Percentiles rank a stretch among this genome's conserved stretches.
These are phyloP conservation scores for Barnettozyma salicaria DNA, from an alignment of 805 yeast species.

Conservation along the genomic window DNA sequence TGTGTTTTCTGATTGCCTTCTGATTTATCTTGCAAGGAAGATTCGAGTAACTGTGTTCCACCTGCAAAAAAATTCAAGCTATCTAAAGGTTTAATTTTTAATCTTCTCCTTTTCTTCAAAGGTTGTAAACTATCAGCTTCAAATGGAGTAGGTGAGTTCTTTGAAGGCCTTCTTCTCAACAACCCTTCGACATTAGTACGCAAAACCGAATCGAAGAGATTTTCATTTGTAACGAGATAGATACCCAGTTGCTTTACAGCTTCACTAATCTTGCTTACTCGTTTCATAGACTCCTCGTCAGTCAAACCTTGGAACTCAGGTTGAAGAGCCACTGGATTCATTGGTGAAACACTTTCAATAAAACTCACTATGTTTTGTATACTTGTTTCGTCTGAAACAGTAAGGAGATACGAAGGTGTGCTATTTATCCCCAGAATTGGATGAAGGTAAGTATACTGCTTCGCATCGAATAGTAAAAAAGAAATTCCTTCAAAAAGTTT, in stretches of 20 bases:
- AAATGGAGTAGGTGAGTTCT: constrained; percentile 1
- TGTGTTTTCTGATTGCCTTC: background rate
- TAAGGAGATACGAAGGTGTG: background rate
- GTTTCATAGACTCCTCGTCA: constrained; percentile 1
- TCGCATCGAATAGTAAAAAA: constrained; percentile 24
- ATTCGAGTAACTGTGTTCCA: constrained; percentile 26
- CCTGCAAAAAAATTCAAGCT: constrained; percentile 36
- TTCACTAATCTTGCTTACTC: constrained; percentile 11
- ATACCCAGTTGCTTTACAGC: constrained; percentile 18
- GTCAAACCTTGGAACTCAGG: constrained; percentile 9
- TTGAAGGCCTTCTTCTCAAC: constrained; percentile 12
- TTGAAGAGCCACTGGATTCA: constrained; percentile 13
- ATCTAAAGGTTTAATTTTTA: constrained; percentile 29
- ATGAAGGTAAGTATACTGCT: constrained; percentile 20
- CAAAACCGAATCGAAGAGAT: constrained; percentile 25
- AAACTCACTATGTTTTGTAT: background rate
- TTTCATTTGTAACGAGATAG: constrained; percentile 23
- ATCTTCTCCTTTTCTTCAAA: constrained; percentile 12
- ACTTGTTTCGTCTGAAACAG: background rate
- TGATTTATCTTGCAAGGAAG: constrained; percentile 1
- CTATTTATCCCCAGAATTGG: constrained; percentile 18
- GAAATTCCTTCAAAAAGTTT: constrained; percentile 20
- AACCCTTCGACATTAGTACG: constrained; percentile 13
- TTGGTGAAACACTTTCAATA: background rate
- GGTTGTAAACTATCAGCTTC: constrained; percentile 5